Conservation (phyloP, 495 filamentous ascomycete genomes). For the Neurospora sublineolata region DNA sequence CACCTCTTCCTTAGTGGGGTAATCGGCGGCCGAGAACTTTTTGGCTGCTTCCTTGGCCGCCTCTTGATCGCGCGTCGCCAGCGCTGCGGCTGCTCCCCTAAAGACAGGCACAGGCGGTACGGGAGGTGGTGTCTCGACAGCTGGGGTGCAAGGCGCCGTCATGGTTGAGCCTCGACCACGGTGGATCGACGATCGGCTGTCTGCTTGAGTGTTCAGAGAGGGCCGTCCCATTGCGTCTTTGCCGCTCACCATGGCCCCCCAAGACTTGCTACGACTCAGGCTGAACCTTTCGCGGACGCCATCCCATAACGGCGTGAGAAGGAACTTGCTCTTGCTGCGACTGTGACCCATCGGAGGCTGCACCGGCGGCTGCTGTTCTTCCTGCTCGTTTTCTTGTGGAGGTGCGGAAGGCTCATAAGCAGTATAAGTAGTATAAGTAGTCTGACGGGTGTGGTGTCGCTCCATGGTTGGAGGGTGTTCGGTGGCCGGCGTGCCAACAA, state of each 20-base stretch:
- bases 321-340: slow-evolving; percentile 10
- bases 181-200: not conserved
- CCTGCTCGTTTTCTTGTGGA: not conserved
- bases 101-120: not conserved
- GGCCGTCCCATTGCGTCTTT: not conserved
- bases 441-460: not conserved
- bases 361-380: not conserved
- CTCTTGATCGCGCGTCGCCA: not conserved
- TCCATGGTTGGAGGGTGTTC: not conserved
- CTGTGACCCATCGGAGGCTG: not conserved
- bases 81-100: not conserved
- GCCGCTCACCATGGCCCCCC: slow-evolving; percentile 3
- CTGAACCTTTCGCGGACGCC: slow-evolving; percentile 19
- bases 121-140: not conserved
- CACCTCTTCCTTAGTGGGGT: slow-evolving; percentile 35
- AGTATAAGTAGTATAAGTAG: not conserved
- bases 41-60: not conserved
- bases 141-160: not conserved
- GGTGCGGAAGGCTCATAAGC: slow-evolving; percentile 1
- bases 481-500: slow-evolving; percentile 12
- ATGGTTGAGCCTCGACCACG: not conserved
- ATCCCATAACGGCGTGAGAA: slow-evolving; percentile 23
- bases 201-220: not conserved
- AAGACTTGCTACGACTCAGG: slow-evolving; percentile 15
- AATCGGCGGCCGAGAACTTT: slow-evolving; percentile 8